phyloP scores from a whole-genome alignment of 2,329 filamentous ascomycete species.

The Aureobasidium sp. region DNA sequence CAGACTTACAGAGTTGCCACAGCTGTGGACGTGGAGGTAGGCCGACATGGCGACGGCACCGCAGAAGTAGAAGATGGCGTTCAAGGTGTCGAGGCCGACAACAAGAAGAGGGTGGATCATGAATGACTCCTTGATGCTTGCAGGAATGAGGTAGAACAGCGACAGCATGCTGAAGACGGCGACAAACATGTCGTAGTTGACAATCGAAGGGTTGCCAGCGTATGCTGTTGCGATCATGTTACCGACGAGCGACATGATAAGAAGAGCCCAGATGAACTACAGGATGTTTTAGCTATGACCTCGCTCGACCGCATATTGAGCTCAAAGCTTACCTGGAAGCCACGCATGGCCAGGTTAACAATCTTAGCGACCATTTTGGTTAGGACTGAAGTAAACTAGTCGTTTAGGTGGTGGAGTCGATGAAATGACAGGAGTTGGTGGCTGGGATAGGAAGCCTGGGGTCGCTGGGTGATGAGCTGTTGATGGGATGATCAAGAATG shows the following conservation, averaged over 20 bases:
- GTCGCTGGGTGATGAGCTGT: slow-evolving; percentile 6
- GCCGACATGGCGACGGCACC: slow-evolving; percentile 63
- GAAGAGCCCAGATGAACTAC: slow-evolving; percentile 53
- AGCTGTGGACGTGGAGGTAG: slow-evolving; percentile 62
- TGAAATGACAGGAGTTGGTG: neutral
- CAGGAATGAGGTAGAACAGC: slow-evolving; percentile 54
- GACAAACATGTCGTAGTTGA: slow-evolving; percentile 63
- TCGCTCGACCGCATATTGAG: neutral
- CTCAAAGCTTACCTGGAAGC: slow-evolving; percentile 21
- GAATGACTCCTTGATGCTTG: slow-evolving; percentile 48
- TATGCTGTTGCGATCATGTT: slow-evolving; percentile 53
- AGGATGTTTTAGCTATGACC: neutral
- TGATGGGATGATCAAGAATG: slow-evolving; percentile 11
- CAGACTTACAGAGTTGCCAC: slow-evolving; percentile 49
- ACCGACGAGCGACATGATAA: slow-evolving; percentile 55
- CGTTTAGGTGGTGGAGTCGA: slow-evolving; percentile 1
- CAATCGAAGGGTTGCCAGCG: slow-evolving; percentile 48
- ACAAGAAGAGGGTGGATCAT: slow-evolving; percentile 45
- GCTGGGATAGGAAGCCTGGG: neutral
- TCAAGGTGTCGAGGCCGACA: slow-evolving; percentile 51
- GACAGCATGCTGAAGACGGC: slow-evolving; percentile 59
- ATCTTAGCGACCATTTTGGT: slow-evolving; percentile 19
- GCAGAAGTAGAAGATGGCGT: slow-evolving; percentile 63
- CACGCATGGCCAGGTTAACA: slow-evolving; percentile 24
- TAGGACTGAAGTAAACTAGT: neutral